Conservation (phyloP, 2,329 filamentous ascomycete genomes). For the Cladosporium sp. region DNA sequence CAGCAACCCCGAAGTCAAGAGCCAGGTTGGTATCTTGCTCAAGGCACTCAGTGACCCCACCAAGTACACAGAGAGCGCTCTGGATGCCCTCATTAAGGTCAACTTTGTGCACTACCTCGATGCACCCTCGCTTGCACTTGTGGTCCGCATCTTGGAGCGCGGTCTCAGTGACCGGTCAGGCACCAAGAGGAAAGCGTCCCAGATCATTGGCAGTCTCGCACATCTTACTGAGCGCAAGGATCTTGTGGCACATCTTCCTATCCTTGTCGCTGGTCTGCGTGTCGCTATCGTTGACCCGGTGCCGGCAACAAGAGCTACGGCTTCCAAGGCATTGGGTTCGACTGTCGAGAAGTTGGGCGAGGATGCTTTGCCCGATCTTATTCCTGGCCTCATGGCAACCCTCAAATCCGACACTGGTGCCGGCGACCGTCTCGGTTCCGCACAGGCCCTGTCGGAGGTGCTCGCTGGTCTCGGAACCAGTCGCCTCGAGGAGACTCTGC, state of each 20-base stretch:
- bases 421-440: conserved; percentile 91
- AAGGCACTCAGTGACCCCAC: conserved; percentile 97
- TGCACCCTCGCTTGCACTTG: conserved; percentile 88
- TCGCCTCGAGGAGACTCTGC: conserved; percentile 90
- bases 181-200: conserved; percentile 93
- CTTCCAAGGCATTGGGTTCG: conserved; percentile 91
- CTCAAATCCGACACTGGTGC: conserved; percentile 97
- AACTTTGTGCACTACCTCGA: conserved; percentile 98
- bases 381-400: conserved; percentile 94
- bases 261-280: conserved; percentile 87
- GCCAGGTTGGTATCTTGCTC: conserved; percentile 83
- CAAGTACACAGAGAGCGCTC: conserved; percentile 91
- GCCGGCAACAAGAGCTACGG: conserved; percentile 91
- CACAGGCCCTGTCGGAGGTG: conserved; percentile 93
- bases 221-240: conserved; percentile 97
- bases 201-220: conserved; percentile 96
- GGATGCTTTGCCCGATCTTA: conserved; percentile 93
- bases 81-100: conserved; percentile 95
- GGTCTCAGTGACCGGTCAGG: conserved; percentile 87
- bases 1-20: conserved; percentile 94
- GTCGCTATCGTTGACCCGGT: conserved; percentile 91
- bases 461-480: conserved; percentile 90
- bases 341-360: conserved; percentile 98
- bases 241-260: conserved; percentile 83
- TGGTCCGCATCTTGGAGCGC: conserved; percentile 92